Evolutionary conservation across 495 filamentous ascomycete genomes (phyloP).

Genomic region (Parathielavia hyrcaniae): DNA sequence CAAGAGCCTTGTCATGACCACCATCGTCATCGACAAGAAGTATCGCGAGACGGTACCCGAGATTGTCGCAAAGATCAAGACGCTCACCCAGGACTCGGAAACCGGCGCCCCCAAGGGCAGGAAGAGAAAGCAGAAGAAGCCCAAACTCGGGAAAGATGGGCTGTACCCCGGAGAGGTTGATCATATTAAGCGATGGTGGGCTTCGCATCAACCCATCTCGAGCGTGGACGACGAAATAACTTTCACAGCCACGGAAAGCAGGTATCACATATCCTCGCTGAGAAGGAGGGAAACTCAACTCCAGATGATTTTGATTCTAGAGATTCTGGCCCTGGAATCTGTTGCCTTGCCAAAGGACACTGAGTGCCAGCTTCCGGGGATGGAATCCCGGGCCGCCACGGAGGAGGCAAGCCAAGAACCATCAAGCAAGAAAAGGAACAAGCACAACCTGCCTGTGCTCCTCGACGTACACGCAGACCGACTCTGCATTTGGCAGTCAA

Average conservation of each 20-base stretch:
- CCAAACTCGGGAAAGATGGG: slow-evolving; percentile 68
- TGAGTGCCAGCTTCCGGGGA: slow-evolving; percentile 38
- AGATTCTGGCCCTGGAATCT: slow-evolving; percentile 72
- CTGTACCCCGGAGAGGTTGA: slow-evolving; percentile 69
- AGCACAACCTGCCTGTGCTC: slow-evolving; percentile 46
- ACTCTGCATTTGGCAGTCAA: slow-evolving; percentile 95
- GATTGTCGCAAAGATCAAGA: slow-evolving; percentile 57
- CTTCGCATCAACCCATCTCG: slow-evolving; percentile 38
- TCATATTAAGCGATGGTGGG: slow-evolving; percentile 79
- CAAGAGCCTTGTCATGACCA: slow-evolving; percentile 62
- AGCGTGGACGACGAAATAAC: slow-evolving; percentile 34
- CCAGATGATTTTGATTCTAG: slow-evolving; percentile 84
- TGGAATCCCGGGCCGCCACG: slow-evolving; percentile 23
- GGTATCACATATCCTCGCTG: slow-evolving; percentile 56
- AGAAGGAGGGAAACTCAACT: slow-evolving; percentile 75
- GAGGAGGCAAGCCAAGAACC: slow-evolving; percentile 26
- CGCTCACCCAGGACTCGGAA: slow-evolving; percentile 53
- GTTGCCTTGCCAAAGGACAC: slow-evolving; percentile 36
- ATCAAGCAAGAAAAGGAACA: slow-evolving; percentile 36
- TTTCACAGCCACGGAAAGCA: slow-evolving; percentile 42
- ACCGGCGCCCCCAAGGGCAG: slow-evolving; percentile 47
- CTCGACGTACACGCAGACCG: slow-evolving; percentile 84
- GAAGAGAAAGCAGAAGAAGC: slow-evolving; percentile 59
- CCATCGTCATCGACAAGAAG: slow-evolving; percentile 78
- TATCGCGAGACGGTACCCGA: slow-evolving; percentile 70